Evolutionary conservation across 2,329 filamentous ascomycete species (phyloP).

Genomic region (Chaetomiaceae sp.): DNA sequence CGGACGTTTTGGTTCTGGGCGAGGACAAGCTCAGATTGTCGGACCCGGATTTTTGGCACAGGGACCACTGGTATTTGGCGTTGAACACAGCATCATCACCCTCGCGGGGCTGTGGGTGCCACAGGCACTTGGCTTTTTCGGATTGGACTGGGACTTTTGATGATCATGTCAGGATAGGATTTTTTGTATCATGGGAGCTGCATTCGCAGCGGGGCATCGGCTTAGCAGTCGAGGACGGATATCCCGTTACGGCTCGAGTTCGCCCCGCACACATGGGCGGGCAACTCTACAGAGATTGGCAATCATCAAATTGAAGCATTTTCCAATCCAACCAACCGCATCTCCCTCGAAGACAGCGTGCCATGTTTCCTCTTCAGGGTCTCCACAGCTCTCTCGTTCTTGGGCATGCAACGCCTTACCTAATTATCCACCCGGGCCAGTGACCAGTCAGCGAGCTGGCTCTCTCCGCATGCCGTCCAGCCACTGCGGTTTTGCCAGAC

Average conservation of each 20-base stretch:
- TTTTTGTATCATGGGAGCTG: slow-evolving; percentile 12
- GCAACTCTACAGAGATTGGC: slow-evolving; percentile 14
- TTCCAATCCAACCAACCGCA: slow-evolving; percentile 17
- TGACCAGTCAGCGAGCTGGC: slow-evolving; percentile 9
- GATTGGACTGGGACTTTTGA: slow-evolving; percentile 10
- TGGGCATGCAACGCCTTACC: slow-evolving; percentile 1
- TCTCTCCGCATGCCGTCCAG: slow-evolving; percentile 7
- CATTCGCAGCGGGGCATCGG: neutral
- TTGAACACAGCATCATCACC: slow-evolving; percentile 5
- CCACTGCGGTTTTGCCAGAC: slow-evolving; percentile 14
- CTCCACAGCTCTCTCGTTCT: slow-evolving; percentile 10
- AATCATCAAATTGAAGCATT: slow-evolving; percentile 18
- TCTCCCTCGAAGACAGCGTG: neutral
- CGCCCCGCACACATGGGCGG: neutral
- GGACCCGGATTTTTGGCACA: slow-evolving; percentile 4
- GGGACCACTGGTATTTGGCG: slow-evolving; percentile 9
- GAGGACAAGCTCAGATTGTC: slow-evolving; percentile 16
- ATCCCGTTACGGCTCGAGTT: neutral
- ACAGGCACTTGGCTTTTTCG: neutral
- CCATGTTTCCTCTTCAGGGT: neutral
- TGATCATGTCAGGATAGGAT: slow-evolving; percentile 17
- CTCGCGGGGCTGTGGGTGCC: slow-evolving; percentile 7
- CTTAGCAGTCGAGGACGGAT: neutral
- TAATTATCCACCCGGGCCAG: neutral
- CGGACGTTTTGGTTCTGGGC: slow-evolving; percentile 15